Percentiles rank a stretch among this genome's conserved stretches.
Conservation (phyloP, 352 stramenopile species). For the Globisporangium mamillatum region DNA sequence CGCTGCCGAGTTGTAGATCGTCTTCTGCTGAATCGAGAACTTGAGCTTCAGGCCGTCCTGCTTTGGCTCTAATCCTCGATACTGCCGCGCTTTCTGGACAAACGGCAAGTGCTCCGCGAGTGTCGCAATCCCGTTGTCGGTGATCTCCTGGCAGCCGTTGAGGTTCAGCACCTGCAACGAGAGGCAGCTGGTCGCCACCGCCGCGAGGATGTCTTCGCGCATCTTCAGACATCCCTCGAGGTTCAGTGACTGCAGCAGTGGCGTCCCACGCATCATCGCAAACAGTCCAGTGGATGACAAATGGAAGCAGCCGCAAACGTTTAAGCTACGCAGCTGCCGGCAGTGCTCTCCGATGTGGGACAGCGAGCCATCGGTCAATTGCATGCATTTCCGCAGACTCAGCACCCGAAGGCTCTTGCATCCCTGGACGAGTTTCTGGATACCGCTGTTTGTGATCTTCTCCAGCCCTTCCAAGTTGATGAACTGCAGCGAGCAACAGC, state of each 20-base stretch:
- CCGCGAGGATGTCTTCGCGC: slow-evolving; percentile 65
- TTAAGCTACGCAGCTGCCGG: slow-evolving; percentile 52
- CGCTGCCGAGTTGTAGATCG: slow-evolving; percentile 66
- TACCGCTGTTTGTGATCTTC: slow-evolving; percentile 44
- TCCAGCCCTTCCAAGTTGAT: slow-evolving; percentile 72
- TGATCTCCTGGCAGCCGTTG: slow-evolving; percentile 76
- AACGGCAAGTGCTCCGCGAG: slow-evolving; percentile 70
- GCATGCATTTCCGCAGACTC: slow-evolving; percentile 57
- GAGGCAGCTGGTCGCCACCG: slow-evolving; percentile 46
- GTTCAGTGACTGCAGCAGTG: slow-evolving; percentile 59
- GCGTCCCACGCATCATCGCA: slow-evolving; percentile 46
- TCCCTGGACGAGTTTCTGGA: slow-evolving; percentile 42
- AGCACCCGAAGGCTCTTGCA: slow-evolving; percentile 58
- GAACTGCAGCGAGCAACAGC: slow-evolving; percentile 63
- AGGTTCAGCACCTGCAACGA: slow-evolving; percentile 68
- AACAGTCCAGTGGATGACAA: slow-evolving; percentile 55
- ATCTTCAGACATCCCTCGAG: slow-evolving; percentile 67
- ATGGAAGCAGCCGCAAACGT: slow-evolving; percentile 57
- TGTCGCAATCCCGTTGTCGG: slow-evolving; percentile 63
- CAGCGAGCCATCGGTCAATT: slow-evolving; percentile 53
- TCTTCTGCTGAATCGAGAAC: slow-evolving; percentile 70
- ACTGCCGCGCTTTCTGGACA: slow-evolving; percentile 45
- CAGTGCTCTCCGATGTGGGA: slow-evolving; percentile 46
- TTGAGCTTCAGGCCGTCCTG: slow-evolving; percentile 54
- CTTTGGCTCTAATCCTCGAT: slow-evolving; percentile 62